phyloP scores from a whole-genome alignment of 2,329 filamentous ascomycete genomes.

The Truncatella angustata region DNA sequence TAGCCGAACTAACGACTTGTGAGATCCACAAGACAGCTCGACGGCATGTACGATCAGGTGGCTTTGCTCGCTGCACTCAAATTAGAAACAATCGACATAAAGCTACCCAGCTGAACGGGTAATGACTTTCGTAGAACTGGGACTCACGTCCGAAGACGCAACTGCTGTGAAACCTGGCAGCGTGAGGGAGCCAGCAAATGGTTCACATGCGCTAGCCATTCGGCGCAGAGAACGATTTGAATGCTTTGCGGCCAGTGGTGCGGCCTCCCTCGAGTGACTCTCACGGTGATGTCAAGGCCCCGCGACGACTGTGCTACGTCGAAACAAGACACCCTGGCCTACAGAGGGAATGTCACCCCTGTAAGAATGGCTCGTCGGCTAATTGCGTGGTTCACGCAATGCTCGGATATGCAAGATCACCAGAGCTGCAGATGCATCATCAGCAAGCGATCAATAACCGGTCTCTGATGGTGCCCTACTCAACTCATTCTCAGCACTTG shows the following conservation, averaged over 20 bases:
- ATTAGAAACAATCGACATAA: slow-evolving; percentile 15
- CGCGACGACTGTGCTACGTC: too few relatives aligned
- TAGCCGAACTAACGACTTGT: neutral
- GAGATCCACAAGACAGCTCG: neutral
- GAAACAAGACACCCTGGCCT: neutral
- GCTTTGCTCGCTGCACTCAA: slow-evolving; percentile 12
- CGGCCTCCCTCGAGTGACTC: too few relatives aligned
- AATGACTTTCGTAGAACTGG: slow-evolving; percentile 24
- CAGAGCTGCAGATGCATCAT: slow-evolving; percentile 9
- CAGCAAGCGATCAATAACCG: slow-evolving; percentile 10
- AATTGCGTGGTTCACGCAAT: neutral
- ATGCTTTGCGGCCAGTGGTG: too few relatives aligned
- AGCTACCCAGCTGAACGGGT: slow-evolving; percentile 23
- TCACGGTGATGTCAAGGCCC: too few relatives aligned
- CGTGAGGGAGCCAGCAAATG: slow-evolving; percentile 14
- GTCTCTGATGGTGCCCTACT: neutral
- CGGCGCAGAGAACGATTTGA: slow-evolving; percentile 18
- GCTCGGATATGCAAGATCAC: slow-evolving; percentile 23
- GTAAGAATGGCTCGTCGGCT: neutral
- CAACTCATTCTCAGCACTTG: neutral
- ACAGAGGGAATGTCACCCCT: neutral
- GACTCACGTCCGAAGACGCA: slow-evolving; percentile 24
- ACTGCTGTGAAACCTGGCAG: slow-evolving; percentile 20
- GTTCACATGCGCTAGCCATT: slow-evolving; percentile 13
- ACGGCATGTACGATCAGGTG: neutral